phyloP scores from a whole-genome alignment of 176 grass and related monocot genomes.

The Pharus latifolius region DNA sequence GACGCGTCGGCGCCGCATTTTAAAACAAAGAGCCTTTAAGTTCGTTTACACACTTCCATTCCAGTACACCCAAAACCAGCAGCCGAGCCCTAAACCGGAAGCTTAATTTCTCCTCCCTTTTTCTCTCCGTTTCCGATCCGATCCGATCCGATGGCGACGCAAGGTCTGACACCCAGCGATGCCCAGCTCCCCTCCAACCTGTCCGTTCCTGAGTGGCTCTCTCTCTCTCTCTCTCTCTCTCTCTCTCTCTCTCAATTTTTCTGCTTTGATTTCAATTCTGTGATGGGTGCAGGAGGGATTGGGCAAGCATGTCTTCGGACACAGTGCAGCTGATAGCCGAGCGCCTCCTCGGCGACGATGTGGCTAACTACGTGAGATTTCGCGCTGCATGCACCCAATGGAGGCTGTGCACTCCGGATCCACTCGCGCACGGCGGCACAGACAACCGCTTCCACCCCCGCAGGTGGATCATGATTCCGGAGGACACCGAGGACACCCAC shows the following conservation, averaged over 20 bases:
- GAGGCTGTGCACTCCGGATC: background rate
- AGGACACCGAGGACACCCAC: background rate
- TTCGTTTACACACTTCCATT: too few species aligned
- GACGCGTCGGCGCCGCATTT: too few species aligned
- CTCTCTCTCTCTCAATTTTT: background rate
- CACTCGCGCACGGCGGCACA: background rate
- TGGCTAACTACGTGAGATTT: background rate
- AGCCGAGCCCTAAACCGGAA: too few species aligned
- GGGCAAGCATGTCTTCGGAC: background rate
- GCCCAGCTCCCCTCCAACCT: too few species aligned
- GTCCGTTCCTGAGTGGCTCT: background rate
- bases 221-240: background rate
- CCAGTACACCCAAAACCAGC: too few species aligned
- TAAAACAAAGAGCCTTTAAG: too few species aligned
- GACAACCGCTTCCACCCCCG: background rate
- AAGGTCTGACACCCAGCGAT: too few species aligned
- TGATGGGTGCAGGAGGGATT: background rate
- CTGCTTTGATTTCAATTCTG: background rate
- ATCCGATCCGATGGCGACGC: too few species aligned
- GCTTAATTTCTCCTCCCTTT: too few species aligned
- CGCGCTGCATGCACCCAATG: background rate
- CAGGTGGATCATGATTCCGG: slow-evolving; percentile 5
- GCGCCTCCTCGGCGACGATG: background rate
- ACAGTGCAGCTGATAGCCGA: background rate
- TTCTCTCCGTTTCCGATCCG: too few species aligned